Percentiles rank a stretch among this genome's conserved stretches.
Conservation (phyloP, 371 early-diverging fungal genomes). For the Mortierella sp. region DNA sequence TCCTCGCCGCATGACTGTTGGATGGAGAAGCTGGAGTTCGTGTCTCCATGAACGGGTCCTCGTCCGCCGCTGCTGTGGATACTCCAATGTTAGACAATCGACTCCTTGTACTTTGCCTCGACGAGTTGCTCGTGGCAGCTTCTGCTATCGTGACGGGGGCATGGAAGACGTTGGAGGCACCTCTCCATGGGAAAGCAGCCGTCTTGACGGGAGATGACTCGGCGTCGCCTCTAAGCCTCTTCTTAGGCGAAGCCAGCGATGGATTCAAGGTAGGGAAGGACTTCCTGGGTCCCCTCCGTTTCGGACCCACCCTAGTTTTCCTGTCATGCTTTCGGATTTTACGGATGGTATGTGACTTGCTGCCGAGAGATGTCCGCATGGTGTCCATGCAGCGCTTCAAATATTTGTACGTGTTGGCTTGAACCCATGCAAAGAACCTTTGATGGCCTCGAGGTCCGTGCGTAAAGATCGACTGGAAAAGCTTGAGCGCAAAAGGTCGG, state of each 20-base stretch:
- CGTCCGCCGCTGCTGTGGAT: not conserved
- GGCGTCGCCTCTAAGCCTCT: conserved; percentile 17
- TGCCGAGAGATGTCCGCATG: conserved; percentile 42
- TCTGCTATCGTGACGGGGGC: not conserved
- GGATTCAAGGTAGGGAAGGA: conserved; percentile 10
- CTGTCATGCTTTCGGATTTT: conserved; percentile 15
- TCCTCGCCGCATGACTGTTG: not conserved
- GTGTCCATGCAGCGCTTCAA: conserved; percentile 33
- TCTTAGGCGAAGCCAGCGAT: conserved; percentile 11
- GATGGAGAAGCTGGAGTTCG: not conserved
- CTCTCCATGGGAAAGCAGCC: conserved; percentile 21
- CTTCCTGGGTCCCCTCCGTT: conserved; percentile 19
- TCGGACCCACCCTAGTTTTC: not conserved
- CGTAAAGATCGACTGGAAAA: conserved; percentile 32
- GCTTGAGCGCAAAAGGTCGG: conserved; percentile 39
- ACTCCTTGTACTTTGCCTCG: not conserved
- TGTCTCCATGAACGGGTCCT: not conserved
- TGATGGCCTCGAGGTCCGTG: conserved; percentile 36
- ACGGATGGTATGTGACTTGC: conserved; percentile 18
- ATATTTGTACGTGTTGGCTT: conserved; percentile 40
- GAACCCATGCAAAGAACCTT: conserved; percentile 36
- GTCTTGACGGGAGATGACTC: not conserved
- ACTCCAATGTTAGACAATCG: not conserved
- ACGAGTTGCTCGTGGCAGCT: not conserved
- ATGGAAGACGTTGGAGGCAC: not conserved